phyloP scores from a whole-genome alignment of 2,329 filamentous ascomycete species.

The Aspergillus fructus region DNA sequence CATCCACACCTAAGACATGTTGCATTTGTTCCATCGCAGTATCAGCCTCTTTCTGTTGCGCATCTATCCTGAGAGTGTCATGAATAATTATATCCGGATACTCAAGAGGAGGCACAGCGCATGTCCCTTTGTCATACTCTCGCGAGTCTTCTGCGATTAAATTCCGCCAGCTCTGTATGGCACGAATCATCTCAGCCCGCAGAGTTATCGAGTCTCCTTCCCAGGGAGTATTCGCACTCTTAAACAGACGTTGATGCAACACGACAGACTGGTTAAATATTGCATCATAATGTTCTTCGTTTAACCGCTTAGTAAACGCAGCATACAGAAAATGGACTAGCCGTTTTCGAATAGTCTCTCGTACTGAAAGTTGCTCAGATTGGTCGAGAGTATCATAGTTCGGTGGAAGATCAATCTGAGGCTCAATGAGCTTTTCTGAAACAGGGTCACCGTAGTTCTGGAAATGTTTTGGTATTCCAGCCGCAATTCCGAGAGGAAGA shows the following conservation, averaged over 20 bases:
- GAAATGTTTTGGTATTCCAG: constrained; percentile 40
- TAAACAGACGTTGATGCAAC: constrained; percentile 18
- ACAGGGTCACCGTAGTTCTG: constrained; percentile 37
- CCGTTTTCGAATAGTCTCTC: constrained; percentile 15
- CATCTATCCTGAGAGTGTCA: constrained; percentile 15
- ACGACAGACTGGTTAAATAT: constrained; percentile 16
- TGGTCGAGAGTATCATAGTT: constrained; percentile 13
- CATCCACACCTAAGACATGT: constrained; percentile 19
- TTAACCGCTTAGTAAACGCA: constrained; percentile 17
- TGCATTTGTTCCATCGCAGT: constrained; percentile 19
- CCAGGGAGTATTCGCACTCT: constrained; percentile 22
- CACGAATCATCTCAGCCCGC: constrained; percentile 23
- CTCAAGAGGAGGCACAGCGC: constrained; percentile 6
- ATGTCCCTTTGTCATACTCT: too few relatives aligned
- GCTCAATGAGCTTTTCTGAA: constrained; percentile 17
- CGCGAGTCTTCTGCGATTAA: background rate
- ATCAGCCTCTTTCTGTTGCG: constrained; percentile 21
- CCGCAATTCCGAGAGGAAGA: constrained; percentile 38
- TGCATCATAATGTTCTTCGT: constrained; percentile 19
- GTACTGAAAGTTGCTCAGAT: constrained; percentile 3
- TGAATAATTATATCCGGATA: constrained; percentile 15
- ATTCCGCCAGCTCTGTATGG: constrained; percentile 16
- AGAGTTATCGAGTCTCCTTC: constrained; percentile 25
- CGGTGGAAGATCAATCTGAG: constrained; percentile 12
- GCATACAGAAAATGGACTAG: constrained; percentile 25